Base-by-base conservation (phyloP, 2,329 filamentous ascomycete genomes). In the Fusarium avenaceum region DNA sequence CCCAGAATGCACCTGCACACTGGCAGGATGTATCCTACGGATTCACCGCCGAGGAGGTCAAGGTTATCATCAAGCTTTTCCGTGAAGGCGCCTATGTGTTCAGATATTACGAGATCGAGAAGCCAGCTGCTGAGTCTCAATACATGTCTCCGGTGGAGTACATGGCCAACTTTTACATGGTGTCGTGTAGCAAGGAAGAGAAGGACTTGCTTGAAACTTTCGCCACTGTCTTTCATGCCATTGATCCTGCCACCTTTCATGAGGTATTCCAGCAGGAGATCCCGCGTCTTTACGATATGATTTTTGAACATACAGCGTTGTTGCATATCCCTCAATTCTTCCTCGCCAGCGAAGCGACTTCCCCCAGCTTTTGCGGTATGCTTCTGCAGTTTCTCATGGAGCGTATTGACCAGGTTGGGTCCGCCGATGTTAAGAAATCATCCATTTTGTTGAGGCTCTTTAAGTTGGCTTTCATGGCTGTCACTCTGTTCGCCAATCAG, bases 191-290 rank as follows among this genome's bases (percentile, higher is more conserved):
- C 64, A 96, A 97, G 74, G 96, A 99, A 76, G 96, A 99, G 79
- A 99, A 99, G 78, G 96, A 99, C 55, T 85, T 99, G 10, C 85
- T 99, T 8, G 96, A 99, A 82, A 97, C 93, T 4, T 99, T 99
- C 77, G 96, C 95, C 3, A 98, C 96, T 0, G 94, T 99, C 28
- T 99, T 99, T 76, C 96, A 99, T 77, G 96, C 95, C 79, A 96
- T 99, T 68, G 96, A 99, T 76, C 96, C 96, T 3, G 96, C 96
- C 13, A 97, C 95, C 0, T 99, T 99, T 77, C 94, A 99, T 74
- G 96, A 99, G 81, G 94, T 99, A 40, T 99, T 99, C 78, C 93
- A 97, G 76, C 93, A 94, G 63, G 96, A 98, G 81, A 98, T 99
- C 63, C 95, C 95, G 38, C 93, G 93, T 78, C 88, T 99, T 38